These are phyloP conservation scores for Oryza meyeriana DNA, from an alignment of 176 grass and related monocot species.

Conservation along the genomic window DNA sequence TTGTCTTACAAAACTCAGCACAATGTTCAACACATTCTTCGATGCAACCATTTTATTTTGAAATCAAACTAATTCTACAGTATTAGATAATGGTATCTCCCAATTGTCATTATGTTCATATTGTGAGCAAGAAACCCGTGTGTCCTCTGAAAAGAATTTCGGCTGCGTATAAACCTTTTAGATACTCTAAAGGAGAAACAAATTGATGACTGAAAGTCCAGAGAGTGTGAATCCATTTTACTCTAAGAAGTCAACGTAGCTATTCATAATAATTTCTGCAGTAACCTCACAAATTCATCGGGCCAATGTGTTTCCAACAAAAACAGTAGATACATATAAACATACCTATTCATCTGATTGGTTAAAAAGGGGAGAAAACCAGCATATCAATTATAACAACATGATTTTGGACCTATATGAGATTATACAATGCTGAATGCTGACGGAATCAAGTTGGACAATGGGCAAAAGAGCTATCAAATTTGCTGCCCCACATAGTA, in stretches of 20 bases:
- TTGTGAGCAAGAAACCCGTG: neutral
- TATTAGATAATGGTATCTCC: neutral
- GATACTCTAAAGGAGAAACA: neutral
- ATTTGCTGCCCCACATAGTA: conserved; percentile 30
- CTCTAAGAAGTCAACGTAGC: neutral
- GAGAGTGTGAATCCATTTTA: conserved; percentile 1
- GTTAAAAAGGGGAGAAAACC: neutral
- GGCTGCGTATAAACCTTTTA: neutral
- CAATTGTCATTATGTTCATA: conserved; percentile 11
- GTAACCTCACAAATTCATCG: neutral
- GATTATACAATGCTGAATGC: conserved; percentile 26
- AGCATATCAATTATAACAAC: neutral
- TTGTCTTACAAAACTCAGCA: neutral
- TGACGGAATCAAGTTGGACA: conserved; percentile 13
- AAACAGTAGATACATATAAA: neutral
- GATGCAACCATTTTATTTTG: neutral
- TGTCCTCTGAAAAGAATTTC: neutral
- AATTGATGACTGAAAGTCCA: conserved; percentile 22
- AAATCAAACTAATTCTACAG: neutral
- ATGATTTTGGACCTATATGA: conserved; percentile 7
- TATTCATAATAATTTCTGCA: neutral
- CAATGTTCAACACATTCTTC: neutral
- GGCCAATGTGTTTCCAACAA: neutral
- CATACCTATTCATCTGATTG: neutral
- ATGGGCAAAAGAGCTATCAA: neutral